Evolutionary conservation across 495 filamentous ascomycete species (phyloP).

Genomic region (Podospora bellae-mahoneyi): DNA sequence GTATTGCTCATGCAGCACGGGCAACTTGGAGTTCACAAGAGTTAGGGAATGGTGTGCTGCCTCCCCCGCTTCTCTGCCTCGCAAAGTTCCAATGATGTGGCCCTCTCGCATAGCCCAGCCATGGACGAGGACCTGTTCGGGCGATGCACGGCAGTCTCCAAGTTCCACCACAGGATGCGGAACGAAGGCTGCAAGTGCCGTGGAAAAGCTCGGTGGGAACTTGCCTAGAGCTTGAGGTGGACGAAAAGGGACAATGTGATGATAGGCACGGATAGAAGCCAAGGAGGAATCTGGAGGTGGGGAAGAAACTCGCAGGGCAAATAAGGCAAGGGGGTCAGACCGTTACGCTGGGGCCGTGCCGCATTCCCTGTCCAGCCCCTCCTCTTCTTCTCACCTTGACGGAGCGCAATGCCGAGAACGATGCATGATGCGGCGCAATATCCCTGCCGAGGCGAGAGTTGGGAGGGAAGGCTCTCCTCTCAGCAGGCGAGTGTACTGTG

Average conservation of each 20-base stretch:
- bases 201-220: background rate
- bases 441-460: constrained; percentile 18
- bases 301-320: background rate
- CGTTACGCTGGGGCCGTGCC: constrained; percentile 16
- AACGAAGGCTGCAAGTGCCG: constrained; percentile 23
- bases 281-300: constrained; percentile 3
- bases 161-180: constrained; percentile 11
- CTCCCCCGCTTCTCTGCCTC: constrained; percentile 13
- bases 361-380: constrained; percentile 8
- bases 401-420: constrained; percentile 27
- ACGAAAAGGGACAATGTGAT: constrained; percentile 1
- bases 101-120: background rate
- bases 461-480: background rate
- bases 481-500: background rate
- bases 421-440: constrained; percentile 15
- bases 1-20: constrained; percentile 27
- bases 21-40: constrained; percentile 10
- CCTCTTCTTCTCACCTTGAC: constrained; percentile 17
- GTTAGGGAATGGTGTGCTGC: constrained; percentile 9
- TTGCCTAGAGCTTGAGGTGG: background rate
- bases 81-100: background rate
- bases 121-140: background rate
- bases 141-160: background rate
- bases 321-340: constrained; percentile 3
- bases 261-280: background rate